phyloP scores from a whole-genome alignment of 495 filamentous ascomycete genomes.

The Tuber magnatum region DNA sequence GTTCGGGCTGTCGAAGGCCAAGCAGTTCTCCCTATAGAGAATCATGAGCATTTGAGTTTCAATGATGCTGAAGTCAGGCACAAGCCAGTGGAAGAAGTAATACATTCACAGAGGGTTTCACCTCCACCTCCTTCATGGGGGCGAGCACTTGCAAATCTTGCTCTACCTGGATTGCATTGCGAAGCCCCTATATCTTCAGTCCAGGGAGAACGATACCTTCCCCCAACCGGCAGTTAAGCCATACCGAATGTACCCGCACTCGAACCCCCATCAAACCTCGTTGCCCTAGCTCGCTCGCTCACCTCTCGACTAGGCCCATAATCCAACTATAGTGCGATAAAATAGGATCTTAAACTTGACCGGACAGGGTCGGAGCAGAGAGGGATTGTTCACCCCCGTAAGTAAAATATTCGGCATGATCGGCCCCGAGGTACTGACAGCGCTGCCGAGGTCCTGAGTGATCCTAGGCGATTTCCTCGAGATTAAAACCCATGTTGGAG shows the following conservation, averaged over 20 bases:
- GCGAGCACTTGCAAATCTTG: not conserved
- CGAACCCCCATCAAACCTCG: not conserved
- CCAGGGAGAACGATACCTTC: not conserved
- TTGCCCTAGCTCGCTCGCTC: not conserved
- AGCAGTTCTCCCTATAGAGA: conserved; percentile 49
- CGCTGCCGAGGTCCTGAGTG: not conserved
- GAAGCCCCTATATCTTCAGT: not conserved
- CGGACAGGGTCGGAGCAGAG: not conserved
- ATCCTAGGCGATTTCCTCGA: not conserved
- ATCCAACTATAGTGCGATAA: not conserved
- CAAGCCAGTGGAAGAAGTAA: conserved; percentile 32
- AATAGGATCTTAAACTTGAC: not conserved
- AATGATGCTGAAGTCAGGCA: conserved; percentile 46
- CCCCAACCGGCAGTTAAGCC: not conserved
- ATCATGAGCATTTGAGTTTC: conserved; percentile 52
- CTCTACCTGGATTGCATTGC: not conserved
- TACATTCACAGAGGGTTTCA: not conserved
- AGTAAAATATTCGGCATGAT: not conserved
- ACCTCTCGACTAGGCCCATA: not conserved
- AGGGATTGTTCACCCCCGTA: not conserved
- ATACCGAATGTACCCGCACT: not conserved
- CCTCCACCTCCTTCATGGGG: conserved; percentile 23
- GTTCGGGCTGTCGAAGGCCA: conserved; percentile 50
- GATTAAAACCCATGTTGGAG: not conserved
- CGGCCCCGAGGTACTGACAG: not conserved